Percentiles rank a stretch among this genome's conserved stretches.
Evolutionary conservation across 805 yeast species (phyloP).

Genomic region (Schwanniomyces occidentalis): DNA sequence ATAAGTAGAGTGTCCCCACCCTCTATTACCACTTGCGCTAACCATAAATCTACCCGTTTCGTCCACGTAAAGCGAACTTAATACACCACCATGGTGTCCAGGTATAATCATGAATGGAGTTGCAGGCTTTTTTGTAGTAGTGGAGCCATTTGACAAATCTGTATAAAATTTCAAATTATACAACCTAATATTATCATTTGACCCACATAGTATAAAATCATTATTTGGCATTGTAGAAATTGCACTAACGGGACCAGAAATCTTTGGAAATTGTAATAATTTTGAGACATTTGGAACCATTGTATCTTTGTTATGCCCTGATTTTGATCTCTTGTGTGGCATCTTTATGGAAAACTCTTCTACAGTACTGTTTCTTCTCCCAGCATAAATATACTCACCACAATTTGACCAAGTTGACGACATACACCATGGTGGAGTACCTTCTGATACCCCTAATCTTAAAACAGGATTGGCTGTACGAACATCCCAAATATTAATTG

Average conservation of each 20-base stretch:
- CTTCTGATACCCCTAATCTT: slow-evolving; percentile 54
- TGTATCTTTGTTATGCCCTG: slow-evolving; percentile 23
- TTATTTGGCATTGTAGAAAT: slow-evolving; percentile 79
- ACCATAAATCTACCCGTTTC: slow-evolving; percentile 86
- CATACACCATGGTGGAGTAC: slow-evolving; percentile 93
- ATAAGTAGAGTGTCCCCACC: slow-evolving; percentile 81
- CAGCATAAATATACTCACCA: slow-evolving; percentile 79
- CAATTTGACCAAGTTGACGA: slow-evolving; percentile 83
- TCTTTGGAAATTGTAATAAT: slow-evolving; percentile 72
- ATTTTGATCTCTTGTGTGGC: slow-evolving; percentile 38
- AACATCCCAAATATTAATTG: slow-evolving; percentile 78
- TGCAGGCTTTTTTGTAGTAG: slow-evolving; percentile 36
- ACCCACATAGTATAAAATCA: slow-evolving; percentile 80
- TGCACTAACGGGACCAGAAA: slow-evolving; percentile 88
- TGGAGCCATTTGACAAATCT: slow-evolving; percentile 21
- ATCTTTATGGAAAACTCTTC: slow-evolving; percentile 71
- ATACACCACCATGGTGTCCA: slow-evolving; percentile 92
- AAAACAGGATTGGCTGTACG: slow-evolving; percentile 50
- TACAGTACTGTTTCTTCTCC: slow-evolving; percentile 85
- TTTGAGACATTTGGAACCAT: slow-evolving; percentile 51
- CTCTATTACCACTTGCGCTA: slow-evolving; percentile 91
- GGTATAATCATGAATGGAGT: slow-evolving; percentile 89
- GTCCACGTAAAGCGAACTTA: slow-evolving; percentile 77
- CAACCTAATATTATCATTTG: slow-evolving; percentile 83
- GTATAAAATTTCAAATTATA: slow-evolving; percentile 65